Evolutionary conservation across 441 rosid genomes (phyloP).

Genomic region (Pelargonium fulgidum): DNA sequence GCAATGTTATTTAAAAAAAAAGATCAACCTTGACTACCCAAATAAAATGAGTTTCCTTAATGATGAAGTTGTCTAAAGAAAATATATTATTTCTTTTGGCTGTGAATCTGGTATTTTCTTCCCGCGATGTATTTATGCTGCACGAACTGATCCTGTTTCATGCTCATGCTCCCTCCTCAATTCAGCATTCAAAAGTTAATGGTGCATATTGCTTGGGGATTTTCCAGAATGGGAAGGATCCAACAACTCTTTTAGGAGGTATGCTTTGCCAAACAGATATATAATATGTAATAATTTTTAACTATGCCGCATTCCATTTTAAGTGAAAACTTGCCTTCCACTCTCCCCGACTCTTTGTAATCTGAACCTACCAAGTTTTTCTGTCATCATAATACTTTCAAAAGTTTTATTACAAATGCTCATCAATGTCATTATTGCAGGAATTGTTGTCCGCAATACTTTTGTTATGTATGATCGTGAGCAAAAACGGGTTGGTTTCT

Average conservation of each 20-base stretch:
- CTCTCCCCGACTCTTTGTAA: not conserved
- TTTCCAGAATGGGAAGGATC: slow-evolving; percentile 82
- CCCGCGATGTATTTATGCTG: slow-evolving; percentile 10
- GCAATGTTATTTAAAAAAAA: slow-evolving; percentile 4
- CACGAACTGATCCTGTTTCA: slow-evolving; percentile 20
- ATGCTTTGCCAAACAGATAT: slow-evolving; percentile 12
- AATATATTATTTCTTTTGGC: not conserved
- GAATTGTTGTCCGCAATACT: slow-evolving; percentile 77
- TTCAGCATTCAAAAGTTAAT: slow-evolving; percentile 73
- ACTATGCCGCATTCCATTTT: not conserved
- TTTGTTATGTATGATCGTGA: slow-evolving; percentile 83
- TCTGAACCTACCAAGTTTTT: not conserved
- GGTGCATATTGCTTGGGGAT: slow-evolving; percentile 88
- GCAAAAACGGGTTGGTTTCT: slow-evolving; percentile 73
- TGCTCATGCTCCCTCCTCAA: slow-evolving; percentile 12
- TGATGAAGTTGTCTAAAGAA: slow-evolving; percentile 6
- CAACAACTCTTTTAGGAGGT: slow-evolving; percentile 94
- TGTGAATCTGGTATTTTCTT: slow-evolving; percentile 7
- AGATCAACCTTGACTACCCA: not conserved
- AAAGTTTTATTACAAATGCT: slow-evolving; percentile 2
- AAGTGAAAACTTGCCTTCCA: not conserved
- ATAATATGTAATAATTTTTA: not conserved
- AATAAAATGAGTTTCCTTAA: not conserved
- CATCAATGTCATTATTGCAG: slow-evolving; percentile 26
- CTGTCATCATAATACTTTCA: not conserved